Percentiles rank a stretch among this genome's conserved stretches.
Evolutionary conservation across 352 stramenopile genomes (phyloP).

Genomic region (Phytophthora citrophthora): DNA sequence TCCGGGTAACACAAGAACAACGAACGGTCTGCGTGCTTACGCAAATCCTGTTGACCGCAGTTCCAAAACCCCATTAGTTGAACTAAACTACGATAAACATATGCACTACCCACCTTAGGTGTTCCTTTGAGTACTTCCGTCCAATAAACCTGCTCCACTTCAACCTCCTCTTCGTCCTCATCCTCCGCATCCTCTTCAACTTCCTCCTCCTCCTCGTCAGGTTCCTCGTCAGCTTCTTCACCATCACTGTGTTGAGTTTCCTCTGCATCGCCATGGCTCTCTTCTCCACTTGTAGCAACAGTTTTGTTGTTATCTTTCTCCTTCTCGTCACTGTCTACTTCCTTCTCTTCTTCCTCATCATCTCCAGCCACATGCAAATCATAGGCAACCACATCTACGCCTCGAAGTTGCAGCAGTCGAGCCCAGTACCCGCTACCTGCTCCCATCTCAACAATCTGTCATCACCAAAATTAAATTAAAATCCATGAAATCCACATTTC

Average conservation of each 20-base stretch:
- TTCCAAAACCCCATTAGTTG: constrained; percentile 1
- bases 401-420: constrained; percentile 71
- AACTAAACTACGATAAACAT: neutral
- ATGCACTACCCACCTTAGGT: constrained; percentile 49
- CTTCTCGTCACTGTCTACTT: constrained; percentile 24
- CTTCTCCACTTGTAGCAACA: constrained; percentile 40
- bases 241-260: constrained; percentile 33
- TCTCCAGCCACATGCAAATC: constrained; percentile 81
- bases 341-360: constrained; percentile 37
- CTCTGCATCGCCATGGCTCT: constrained; percentile 36
- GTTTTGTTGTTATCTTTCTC: constrained; percentile 28
- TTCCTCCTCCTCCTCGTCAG: constrained; percentile 29
- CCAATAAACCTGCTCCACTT: constrained; percentile 87
- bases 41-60: constrained; percentile 49
- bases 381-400: constrained; percentile 88
- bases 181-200: constrained; percentile 30
- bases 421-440: constrained; percentile 92
- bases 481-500: neutral
- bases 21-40: constrained; percentile 78
- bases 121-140: constrained; percentile 82
- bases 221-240: constrained; percentile 35
- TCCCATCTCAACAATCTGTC: constrained; percentile 91
- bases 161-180: constrained; percentile 70
- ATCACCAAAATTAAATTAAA: constrained; percentile 15
- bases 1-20: constrained; percentile 96